Evolutionary conservation across 345 rosid species (phyloP).

Genomic region (Pistacia atlantica): DNA sequence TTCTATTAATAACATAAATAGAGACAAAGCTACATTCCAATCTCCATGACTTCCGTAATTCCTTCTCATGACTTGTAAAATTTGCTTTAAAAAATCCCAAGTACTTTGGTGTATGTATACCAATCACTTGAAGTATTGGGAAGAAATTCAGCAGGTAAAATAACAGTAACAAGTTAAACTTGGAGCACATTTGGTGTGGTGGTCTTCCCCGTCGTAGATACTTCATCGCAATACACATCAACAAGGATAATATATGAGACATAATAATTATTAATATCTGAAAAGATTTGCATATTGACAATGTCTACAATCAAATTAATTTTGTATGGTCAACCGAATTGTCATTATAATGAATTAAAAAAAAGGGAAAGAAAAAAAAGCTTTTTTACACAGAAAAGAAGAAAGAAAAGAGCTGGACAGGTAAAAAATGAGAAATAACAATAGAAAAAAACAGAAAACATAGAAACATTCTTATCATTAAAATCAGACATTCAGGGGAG

Average conservation of each 20-base stretch:
- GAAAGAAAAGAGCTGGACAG: background rate
- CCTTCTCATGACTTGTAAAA: too few species aligned
- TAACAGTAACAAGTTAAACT: constrained; percentile 32
- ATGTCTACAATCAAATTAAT: background rate
- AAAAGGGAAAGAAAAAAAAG: background rate
- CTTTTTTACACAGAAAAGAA: background rate
- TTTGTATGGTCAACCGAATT: background rate
- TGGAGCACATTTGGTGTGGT: constrained; percentile 56
- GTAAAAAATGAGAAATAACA: too few species aligned
- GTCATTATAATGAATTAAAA: background rate
- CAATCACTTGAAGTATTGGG: background rate
- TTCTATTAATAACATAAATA: too few species aligned
- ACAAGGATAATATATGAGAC: constrained; percentile 1
- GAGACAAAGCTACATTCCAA: too few species aligned
- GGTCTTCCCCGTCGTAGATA: constrained; percentile 42
- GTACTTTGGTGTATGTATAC: background rate
- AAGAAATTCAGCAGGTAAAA: background rate
- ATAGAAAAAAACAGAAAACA: too few species aligned
- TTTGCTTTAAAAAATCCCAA: background rate
- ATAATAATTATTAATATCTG: background rate
- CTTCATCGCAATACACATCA: constrained; percentile 61
- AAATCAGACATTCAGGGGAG: too few species aligned
- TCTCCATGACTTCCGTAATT: too few species aligned
- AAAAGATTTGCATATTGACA: background rate
- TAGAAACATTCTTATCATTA: background rate